phyloP scores from a whole-genome alignment of 2,329 filamentous ascomycete genomes.

The Nigrospora osmanthi region DNA sequence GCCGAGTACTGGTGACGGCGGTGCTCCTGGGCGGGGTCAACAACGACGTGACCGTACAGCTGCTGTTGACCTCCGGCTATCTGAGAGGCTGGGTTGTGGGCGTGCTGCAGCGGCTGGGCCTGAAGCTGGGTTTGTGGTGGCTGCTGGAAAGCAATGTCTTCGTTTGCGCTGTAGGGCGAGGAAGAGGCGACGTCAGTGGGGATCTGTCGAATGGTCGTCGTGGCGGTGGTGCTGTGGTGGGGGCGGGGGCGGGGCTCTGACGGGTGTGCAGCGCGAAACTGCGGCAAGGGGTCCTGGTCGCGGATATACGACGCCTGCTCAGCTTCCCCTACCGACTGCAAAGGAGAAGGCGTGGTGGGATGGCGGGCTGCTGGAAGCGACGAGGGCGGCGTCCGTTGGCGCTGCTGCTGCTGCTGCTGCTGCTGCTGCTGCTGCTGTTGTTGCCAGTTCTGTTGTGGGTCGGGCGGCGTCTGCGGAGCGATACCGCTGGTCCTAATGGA shows the following conservation, averaged over 20 bases:
- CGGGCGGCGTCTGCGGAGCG: slow-evolving; percentile 11
- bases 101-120: slow-evolving; percentile 26
- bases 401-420: slow-evolving; percentile 11
- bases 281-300: slow-evolving; percentile 29
- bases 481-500: slow-evolving; percentile 31
- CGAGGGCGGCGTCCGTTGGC: slow-evolving; percentile 28
- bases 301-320: slow-evolving; percentile 25
- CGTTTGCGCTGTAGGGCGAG: slow-evolving; percentile 31
- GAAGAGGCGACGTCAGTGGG: slow-evolving; percentile 32
- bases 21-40: slow-evolving; percentile 29
- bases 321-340: slow-evolving; percentile 34
- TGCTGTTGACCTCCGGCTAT: slow-evolving; percentile 12
- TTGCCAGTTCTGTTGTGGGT: too few species aligned
- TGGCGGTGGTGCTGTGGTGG: slow-evolving; percentile 16
- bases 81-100: not conserved
- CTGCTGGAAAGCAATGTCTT: slow-evolving; percentile 35
- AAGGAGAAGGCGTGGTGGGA: not conserved
- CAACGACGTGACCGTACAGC: slow-evolving; percentile 26
- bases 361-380: slow-evolving; percentile 15
- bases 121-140: slow-evolving; percentile 8
- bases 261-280: slow-evolving; percentile 24
- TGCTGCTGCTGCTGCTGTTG: slow-evolving; percentile 9
- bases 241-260: slow-evolving; percentile 4
- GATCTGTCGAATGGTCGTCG: slow-evolving; percentile 37
- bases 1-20: slow-evolving; percentile 22